Conservation (phyloP, 345 rosid genomes). For the Cardamine occulta region DNA sequence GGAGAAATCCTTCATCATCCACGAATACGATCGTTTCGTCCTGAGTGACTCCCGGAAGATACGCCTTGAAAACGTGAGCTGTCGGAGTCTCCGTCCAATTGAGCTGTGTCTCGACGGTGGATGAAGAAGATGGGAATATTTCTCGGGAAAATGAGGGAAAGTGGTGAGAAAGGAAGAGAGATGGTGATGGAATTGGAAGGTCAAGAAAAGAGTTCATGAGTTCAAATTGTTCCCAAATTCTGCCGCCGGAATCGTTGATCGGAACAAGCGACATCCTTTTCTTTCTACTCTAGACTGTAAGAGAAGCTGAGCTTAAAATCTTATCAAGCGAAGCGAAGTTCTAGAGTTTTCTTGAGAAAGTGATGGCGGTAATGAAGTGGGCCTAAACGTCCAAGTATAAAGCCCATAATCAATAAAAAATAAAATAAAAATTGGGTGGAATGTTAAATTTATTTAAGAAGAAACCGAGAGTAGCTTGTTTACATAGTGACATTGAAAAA, state of each 20-base stretch:
- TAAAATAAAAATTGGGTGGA: no score
- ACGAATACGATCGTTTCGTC: conserved; percentile 44
- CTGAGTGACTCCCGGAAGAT: conserved; percentile 35
- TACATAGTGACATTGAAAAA: no score
- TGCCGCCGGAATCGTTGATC: conserved; percentile 22
- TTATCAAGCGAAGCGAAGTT: neutral
- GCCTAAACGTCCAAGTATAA: neutral
- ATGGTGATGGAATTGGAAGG: conserved; percentile 27
- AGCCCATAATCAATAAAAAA: conserved; percentile 12
- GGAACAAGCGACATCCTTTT: neutral
- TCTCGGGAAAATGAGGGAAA: conserved; percentile 40
- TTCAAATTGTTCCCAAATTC: conserved; percentile 41
- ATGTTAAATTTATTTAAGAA: no score
- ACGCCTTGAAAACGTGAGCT: conserved; percentile 46
- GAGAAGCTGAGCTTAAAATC: no score
- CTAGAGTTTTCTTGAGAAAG: conserved; percentile 31
- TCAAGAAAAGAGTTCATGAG: conserved; percentile 35
- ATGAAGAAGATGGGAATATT: conserved; percentile 25
- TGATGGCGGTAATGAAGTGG: neutral
- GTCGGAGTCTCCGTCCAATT: conserved; percentile 41
- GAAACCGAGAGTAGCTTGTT: no score
- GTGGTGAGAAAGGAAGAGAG: conserved; percentile 24
- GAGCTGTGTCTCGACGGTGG: conserved; percentile 38
- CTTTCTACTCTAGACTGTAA: no score
- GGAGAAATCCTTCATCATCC: conserved; percentile 42